Evolutionary conservation across 768 basidiomycete species (phyloP).

Genomic region (Neoboletus magnificus): DNA sequence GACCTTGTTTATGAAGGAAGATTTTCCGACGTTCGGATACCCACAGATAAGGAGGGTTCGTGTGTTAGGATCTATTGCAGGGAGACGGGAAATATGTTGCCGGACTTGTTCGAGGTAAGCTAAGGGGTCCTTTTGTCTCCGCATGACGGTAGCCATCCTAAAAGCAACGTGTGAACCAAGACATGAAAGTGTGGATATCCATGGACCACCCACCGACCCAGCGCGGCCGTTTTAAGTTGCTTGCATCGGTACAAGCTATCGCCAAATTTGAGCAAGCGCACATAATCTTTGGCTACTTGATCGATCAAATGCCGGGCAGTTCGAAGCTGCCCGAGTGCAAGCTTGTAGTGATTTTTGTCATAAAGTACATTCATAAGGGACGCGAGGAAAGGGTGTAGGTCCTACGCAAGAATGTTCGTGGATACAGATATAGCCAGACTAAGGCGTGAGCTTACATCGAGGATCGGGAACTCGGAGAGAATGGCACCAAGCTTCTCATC

Average conservation of each 20-base stretch:
- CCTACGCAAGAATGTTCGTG: conserved; percentile 37
- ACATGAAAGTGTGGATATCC: neutral
- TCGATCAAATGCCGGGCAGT: conserved; percentile 96
- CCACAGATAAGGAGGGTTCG: conserved; percentile 97
- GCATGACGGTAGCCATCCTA: conserved; percentile 99
- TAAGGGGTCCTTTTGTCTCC: conserved; percentile 95
- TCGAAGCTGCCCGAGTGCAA: conserved; percentile 94
- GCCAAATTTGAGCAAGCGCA: conserved; percentile 94
- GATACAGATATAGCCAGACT: neutral
- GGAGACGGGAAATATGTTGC: conserved; percentile 98
- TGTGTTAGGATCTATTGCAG: conserved; percentile 97
- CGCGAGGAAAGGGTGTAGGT: conserved; percentile 93
- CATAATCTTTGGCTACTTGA: conserved; percentile 96
- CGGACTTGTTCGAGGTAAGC: conserved; percentile 99
- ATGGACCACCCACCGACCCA: conserved; percentile 74
- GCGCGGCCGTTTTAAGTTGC: conserved; percentile 94
- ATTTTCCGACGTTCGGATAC: conserved; percentile 99
- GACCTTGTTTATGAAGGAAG: conserved; percentile 99
- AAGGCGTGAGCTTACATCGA: conserved; percentile 66
- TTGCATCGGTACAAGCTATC: conserved; percentile 98
- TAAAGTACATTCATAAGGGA: conserved; percentile 98
- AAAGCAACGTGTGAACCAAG: neutral
- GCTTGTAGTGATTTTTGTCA: conserved; percentile 99
- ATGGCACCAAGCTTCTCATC: conserved; percentile 95
- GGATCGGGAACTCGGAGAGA: conserved; percentile 93